Evolutionary conservation across 2,329 filamentous ascomycete genomes (phyloP).

Genomic region (Penicillium brasilianum): DNA sequence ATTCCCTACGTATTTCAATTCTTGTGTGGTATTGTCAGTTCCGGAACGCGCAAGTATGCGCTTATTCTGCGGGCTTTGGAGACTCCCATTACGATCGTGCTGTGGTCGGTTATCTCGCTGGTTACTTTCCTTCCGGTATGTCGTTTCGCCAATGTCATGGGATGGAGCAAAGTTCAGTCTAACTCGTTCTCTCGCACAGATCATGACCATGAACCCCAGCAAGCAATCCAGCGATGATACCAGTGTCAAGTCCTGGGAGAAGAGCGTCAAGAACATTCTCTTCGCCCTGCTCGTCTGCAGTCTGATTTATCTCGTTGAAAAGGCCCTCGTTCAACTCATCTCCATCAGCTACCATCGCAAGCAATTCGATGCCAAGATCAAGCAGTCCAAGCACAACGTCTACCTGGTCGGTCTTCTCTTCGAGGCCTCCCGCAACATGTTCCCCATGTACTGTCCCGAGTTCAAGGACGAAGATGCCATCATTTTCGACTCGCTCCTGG

Average conservation of each 20-base stretch:
- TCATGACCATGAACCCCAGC: slow-evolving; percentile 6
- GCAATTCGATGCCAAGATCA: slow-evolving; percentile 73
- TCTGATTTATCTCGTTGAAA: slow-evolving; percentile 63
- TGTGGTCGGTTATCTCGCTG: slow-evolving; percentile 64
- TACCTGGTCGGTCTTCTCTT: slow-evolving; percentile 82
- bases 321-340: slow-evolving; percentile 67
- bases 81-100: slow-evolving; percentile 64
- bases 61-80: slow-evolving; percentile 63
- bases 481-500: slow-evolving; percentile 81
- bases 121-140: slow-evolving; percentile 63
- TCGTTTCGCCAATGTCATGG: neutral
- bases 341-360: slow-evolving; percentile 72
- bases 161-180: neutral
- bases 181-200: neutral
- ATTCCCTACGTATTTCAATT: slow-evolving; percentile 66
- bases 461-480: slow-evolving; percentile 90
- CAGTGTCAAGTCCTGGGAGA: slow-evolving; percentile 55
- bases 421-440: slow-evolving; percentile 84
- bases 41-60: slow-evolving; percentile 68
- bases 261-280: slow-evolving; percentile 62
- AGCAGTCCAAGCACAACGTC: slow-evolving; percentile 86
- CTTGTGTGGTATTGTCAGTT: slow-evolving; percentile 66
- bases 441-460: slow-evolving; percentile 89
- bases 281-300: slow-evolving; percentile 62
- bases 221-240: slow-evolving; percentile 39